Conservation (phyloP, 2,329 filamentous ascomycete genomes). For the Ceratocystis ficicola region DNA sequence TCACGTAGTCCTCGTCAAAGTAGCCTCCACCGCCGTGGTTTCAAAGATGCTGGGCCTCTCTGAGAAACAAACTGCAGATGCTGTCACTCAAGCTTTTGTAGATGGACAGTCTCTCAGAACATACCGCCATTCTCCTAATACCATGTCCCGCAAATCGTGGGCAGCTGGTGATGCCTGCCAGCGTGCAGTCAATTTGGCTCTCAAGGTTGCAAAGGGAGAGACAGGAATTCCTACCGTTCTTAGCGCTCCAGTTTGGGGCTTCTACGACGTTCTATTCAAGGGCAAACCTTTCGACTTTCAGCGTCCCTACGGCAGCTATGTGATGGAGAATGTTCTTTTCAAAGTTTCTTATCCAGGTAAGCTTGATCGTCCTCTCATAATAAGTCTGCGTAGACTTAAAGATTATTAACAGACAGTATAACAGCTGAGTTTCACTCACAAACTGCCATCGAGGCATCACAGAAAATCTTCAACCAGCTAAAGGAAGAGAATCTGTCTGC, state of each 20-base stretch:
- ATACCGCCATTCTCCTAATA: slow-evolving; percentile 95
- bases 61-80: slow-evolving; percentile 86
- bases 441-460: slow-evolving; percentile 88
- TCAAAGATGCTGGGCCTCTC: slow-evolving; percentile 86
- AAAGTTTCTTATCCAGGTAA: slow-evolving; percentile 95
- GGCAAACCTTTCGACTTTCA: slow-evolving; percentile 95
- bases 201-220: slow-evolving; percentile 88
- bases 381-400: neutral
- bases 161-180: slow-evolving; percentile 97
- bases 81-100: slow-evolving; percentile 93
- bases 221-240: slow-evolving; percentile 83
- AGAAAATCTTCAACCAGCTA: slow-evolving; percentile 76
- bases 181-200: slow-evolving; percentile 76
- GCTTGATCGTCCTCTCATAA: slow-evolving; percentile 25
- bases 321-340: slow-evolving; percentile 99
- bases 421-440: slow-evolving; percentile 93
- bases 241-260: slow-evolving; percentile 87
- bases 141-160: slow-evolving; percentile 99
- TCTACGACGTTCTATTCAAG: slow-evolving; percentile 97
- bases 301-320: slow-evolving; percentile 90
- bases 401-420: neutral
- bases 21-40: slow-evolving; percentile 85
- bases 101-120: slow-evolving; percentile 93
- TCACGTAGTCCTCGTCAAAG: slow-evolving; percentile 96
- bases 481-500: slow-evolving; percentile 78